Evolutionary conservation across 2,329 filamentous ascomycete genomes (phyloP), one percentile per base, ranked within the genome.

Genomic region (Cladorrhinum sp.): DNA sequence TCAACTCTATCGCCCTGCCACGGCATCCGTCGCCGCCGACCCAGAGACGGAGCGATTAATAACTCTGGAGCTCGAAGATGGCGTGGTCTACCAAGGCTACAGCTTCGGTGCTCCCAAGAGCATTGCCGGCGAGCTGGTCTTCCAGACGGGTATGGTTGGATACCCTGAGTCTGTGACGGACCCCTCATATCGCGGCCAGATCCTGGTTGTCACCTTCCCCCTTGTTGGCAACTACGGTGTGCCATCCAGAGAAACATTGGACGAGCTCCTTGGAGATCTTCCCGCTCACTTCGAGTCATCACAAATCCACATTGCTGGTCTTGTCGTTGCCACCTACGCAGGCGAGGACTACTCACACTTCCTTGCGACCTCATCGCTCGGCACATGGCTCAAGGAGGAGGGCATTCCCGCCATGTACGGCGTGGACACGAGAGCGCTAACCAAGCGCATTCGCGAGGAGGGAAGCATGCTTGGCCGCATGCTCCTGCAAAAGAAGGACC

Each of bases 211-310:
- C 82, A 99, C 95, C 67, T 93, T 97, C 76, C 95, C 95, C 36
- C 81, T 99, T 69, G 97, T 99, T 72, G 95, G 95, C 73, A 99
- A 99, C 84, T 99, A 99, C 75, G 95, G 82, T 96, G 95, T 98
- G 26, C 95, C 95, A 58, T 91, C 91, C 54, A 85, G 93, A 68
- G 90, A 96, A 66, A 85, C 88, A 58, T 83, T 91, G 78, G 94
- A 98, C 75, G 86, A 91, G 73, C 82, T 98, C 58, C 85, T 97
- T 55, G 85, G 88, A 72, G 90, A 93, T 71, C 83, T 98, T 60
- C 93, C 94, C 30, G 92, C 92, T 65, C 85, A 98, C 78, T 98
- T 99, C 73, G 95, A 99, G 78, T 90, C 94, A 46, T 88, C 84
- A 42, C 81, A 96, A 77, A 97, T 99, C 64, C 95, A 99, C 78